Conservation (phyloP, 2,329 filamentous ascomycete species). For the Lecanosticta acicola region DNA sequence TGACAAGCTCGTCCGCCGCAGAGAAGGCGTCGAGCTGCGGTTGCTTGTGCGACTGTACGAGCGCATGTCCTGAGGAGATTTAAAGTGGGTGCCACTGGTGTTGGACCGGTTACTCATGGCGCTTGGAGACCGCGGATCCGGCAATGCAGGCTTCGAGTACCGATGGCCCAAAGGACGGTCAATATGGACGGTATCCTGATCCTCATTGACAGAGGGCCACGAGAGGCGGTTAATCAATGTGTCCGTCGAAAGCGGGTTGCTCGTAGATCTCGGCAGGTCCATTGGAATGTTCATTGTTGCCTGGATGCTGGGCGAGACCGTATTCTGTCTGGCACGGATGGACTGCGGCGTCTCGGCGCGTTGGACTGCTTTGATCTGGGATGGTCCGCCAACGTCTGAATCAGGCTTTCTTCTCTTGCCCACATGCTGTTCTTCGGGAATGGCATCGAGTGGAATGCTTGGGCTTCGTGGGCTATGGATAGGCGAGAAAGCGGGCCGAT, state of each 20-base stretch:
- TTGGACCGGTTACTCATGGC: conserved; percentile 42
- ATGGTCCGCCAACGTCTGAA: conserved; percentile 40
- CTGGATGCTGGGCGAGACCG: conserved; percentile 11
- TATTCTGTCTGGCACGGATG: conserved; percentile 32
- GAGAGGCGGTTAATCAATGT: conserved; percentile 30
- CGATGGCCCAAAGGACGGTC: conserved; percentile 34
- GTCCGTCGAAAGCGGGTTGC: conserved; percentile 31
- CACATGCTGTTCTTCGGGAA: conserved; percentile 37
- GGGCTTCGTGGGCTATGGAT: conserved; percentile 20
- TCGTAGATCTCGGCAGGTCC: conserved; percentile 11
- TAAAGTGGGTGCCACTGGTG: conserved; percentile 36
- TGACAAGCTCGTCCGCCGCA: conserved; percentile 66
- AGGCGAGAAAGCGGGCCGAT: conserved; percentile 17
- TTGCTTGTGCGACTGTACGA: conserved; percentile 58
- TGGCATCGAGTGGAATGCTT: conserved; percentile 36
- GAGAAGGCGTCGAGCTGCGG: conserved; percentile 58
- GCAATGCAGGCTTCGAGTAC: conserved; percentile 16
- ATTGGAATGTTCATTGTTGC: conserved; percentile 9
- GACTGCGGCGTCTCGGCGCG: conserved; percentile 40
- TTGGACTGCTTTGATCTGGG: conserved; percentile 38
- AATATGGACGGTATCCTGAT: conserved; percentile 40
- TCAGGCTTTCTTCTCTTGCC: conserved; percentile 39
- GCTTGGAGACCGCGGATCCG: conserved; percentile 37
- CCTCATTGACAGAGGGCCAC: conserved; percentile 42
- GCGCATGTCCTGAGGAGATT: conserved; percentile 45